Percentiles rank a stretch among this genome's conserved stretches.
phyloP scores from a whole-genome alignment of 2,329 filamentous ascomycete species.

The Trichoderma sp. region DNA sequence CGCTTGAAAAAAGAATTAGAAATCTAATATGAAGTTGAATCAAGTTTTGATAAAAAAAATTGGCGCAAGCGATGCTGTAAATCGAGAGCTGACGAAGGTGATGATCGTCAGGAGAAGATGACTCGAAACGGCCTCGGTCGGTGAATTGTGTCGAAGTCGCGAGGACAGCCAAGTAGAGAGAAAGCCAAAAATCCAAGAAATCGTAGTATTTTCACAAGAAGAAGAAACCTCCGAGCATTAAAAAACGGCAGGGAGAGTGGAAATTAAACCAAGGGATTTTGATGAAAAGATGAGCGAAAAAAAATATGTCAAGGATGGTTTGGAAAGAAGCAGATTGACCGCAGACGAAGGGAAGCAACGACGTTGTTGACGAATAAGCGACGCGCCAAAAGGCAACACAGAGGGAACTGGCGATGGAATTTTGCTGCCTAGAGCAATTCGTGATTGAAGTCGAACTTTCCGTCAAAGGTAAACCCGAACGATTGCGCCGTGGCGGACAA shows the following conservation, averaged over 20 bases:
- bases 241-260: background rate
- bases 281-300: background rate
- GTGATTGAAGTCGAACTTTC: conserved; percentile 4
- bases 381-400: background rate
- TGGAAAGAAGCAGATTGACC: background rate
- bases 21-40: conserved; percentile 20
- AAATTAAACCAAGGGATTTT: conserved; percentile 15
- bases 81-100: background rate
- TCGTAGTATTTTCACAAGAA: conserved; percentile 23
- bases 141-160: background rate
- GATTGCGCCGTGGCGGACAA: background rate
- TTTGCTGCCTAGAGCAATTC: background rate
- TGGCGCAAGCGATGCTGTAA: conserved; percentile 14
- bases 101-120: background rate
- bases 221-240: conserved; percentile 17
- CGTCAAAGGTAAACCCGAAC: background rate
- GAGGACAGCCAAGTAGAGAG: conserved; percentile 20
- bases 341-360: conserved; percentile 15
- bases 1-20: conserved; percentile 12
- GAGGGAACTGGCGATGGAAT: background rate
- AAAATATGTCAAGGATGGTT: background rate
- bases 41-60: conserved; percentile 12
- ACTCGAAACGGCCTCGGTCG: background rate
- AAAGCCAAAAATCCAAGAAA: conserved; percentile 25
- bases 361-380: background rate